Base-by-base conservation (phyloP, 2,329 filamentous ascomycete genomes). In the Colletotrichum aenigma region DNA sequence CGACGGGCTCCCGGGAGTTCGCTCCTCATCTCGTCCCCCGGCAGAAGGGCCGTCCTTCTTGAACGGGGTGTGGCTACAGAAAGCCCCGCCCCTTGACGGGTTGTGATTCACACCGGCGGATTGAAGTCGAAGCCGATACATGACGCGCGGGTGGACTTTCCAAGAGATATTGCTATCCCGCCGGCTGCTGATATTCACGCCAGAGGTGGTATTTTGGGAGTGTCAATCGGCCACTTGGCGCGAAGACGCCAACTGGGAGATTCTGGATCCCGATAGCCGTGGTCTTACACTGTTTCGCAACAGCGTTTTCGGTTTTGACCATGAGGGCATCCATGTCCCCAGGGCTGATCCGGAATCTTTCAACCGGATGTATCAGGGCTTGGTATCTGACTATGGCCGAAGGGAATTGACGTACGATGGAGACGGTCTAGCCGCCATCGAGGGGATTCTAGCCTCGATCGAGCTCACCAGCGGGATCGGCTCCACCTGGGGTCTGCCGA, bases 221-320 rank as follows among this genome's bases (percentile, higher is more conserved):
- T 52, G 43, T 7, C 43, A 52, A 2, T 52, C n/a, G 43, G 43
- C 43, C 3, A 52, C 43, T 7, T 52, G 43, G 43, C 43, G 43
- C 1, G 43, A 52, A 7, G 43, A 52, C 10, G 6, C 43, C 43
- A 52, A 52, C 4, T 52, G 43, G 43, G 43, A 52, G n/a, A 52
- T 52, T 7, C 43, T 52, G 10, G 4, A 4, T 21, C 43, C n/a
- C 2, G 6, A 3, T 13, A 0, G 3, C 0, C 43, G n/a, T 52
- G 43, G 43, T 2, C 10, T 52, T 7, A 7, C 43, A 0, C 43
- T 52, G 10, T 52, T 52, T 21, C n/a, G 43, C n/a, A 52, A 21
- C 12, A 52, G n/a, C 1, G n/a, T 52, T 21, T 52, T 52, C 10
- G n/a, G 10, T 0, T 52, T 21, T 13, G 43, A 7, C 0, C 18